phyloP scores from a whole-genome alignment of 345 rosid species.

The Corchorus capsularis region DNA sequence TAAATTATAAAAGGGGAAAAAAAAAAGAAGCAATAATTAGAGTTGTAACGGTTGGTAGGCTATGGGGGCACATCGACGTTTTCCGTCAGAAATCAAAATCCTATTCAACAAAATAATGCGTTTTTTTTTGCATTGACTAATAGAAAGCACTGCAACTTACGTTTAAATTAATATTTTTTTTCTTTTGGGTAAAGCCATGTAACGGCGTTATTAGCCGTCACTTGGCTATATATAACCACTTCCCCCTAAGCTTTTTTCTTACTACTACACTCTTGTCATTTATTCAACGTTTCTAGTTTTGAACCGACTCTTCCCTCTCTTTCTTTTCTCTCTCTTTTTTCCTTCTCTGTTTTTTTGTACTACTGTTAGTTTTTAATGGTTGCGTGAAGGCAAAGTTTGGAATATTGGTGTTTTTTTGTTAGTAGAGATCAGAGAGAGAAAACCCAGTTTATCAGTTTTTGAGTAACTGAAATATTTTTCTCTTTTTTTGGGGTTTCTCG shows the following conservation, averaged over 20 bases:
- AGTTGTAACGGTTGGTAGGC: constrained; percentile 14
- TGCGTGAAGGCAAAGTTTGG: constrained; percentile 64
- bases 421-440: background rate
- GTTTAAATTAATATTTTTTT: constrained; percentile 9
- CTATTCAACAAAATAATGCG: background rate
- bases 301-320: constrained; percentile 19
- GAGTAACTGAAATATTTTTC: background rate
- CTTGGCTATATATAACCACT: constrained; percentile 33
- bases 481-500: constrained; percentile 18
- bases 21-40: constrained; percentile 7
- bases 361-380: constrained; percentile 43
- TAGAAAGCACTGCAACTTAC: background rate
- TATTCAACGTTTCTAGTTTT: constrained; percentile 29
- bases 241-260: background rate
- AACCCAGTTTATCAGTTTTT: background rate
- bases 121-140: constrained; percentile 18
- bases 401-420: constrained; percentile 33
- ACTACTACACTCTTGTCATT: constrained; percentile 9
- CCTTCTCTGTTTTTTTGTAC: background rate
- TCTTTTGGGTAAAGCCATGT: constrained; percentile 2
- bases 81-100: constrained; percentile 26
- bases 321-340: constrained; percentile 17
- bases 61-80: constrained; percentile 18
- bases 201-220: constrained; percentile 57
- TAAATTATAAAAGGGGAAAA: background rate